phyloP scores from a whole-genome alignment of 2,329 filamentous ascomycete species.

The Alternaria sp. region DNA sequence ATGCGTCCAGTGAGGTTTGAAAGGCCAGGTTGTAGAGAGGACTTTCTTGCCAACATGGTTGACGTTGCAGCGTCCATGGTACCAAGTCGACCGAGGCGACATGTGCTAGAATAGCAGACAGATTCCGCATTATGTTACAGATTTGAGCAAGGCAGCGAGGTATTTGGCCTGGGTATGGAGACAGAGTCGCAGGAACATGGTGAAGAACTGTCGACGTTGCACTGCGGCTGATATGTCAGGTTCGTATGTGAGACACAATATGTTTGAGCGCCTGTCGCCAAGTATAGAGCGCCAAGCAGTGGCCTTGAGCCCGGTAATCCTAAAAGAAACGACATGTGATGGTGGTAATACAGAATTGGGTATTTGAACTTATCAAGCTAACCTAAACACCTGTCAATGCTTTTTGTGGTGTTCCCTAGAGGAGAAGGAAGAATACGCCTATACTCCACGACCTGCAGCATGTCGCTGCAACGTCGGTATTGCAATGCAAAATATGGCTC shows the following conservation, averaged over 20 bases:
- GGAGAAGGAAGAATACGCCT: not conserved
- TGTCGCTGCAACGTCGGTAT: not conserved
- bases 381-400: conserved; percentile 39
- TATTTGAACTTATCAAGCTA: conserved; percentile 31
- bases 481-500: not conserved
- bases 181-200: not conserved
- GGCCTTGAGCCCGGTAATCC: not conserved
- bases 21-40: conserved; percentile 21
- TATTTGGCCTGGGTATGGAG: not conserved
- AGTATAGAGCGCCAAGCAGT: conserved; percentile 19
- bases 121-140: not conserved
- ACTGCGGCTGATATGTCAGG: conserved; percentile 7
- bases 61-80: conserved; percentile 10
- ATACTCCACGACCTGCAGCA: not conserved
- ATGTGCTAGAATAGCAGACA: not conserved
- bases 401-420: conserved; percentile 9
- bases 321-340: not conserved
- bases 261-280: conserved; percentile 22
- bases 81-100: conserved; percentile 1
- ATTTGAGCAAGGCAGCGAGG: not conserved
- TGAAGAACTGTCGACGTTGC: not conserved
- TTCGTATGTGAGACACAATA: conserved; percentile 27
- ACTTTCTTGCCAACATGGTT: conserved; percentile 41
- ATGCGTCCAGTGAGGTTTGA: conserved; percentile 23
- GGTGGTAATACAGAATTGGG: conserved; percentile 19